Evolutionary conservation across 768 basidiomycete genomes (phyloP).

Genomic region (Tylopilus subfusipes): DNA sequence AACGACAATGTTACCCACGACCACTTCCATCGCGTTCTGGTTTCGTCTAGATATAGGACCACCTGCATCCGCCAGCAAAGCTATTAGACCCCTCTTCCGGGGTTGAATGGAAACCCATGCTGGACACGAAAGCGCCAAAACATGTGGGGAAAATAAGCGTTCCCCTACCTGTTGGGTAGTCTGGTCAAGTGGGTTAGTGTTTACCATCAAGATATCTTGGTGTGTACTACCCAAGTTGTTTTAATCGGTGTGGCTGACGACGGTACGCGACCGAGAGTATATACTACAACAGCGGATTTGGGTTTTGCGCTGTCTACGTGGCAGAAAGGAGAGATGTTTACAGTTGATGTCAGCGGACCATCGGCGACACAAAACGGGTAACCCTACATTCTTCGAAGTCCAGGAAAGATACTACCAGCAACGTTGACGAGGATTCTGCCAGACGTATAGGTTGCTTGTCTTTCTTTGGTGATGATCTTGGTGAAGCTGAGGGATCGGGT

Average conservation of each 20-base stretch:
- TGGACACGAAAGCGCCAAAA: conserved; percentile 47
- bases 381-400: conserved; percentile 60
- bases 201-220: background rate
- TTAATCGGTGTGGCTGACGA: conserved; percentile 21
- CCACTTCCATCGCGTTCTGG: conserved; percentile 35
- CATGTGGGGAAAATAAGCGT: conserved; percentile 42
- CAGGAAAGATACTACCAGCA: conserved; percentile 51
- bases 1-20: conserved; percentile 47
- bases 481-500: conserved; percentile 24
- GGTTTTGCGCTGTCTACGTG: conserved; percentile 37
- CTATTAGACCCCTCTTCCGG: conserved; percentile 38
- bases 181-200: conserved; percentile 13
- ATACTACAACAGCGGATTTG: conserved; percentile 35
- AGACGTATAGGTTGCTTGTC: conserved; percentile 23
- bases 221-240: conserved; percentile 39
- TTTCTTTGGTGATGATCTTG: conserved; percentile 26
- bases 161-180: conserved; percentile 25
- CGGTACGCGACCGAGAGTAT: conserved; percentile 33
- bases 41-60: conserved; percentile 37
- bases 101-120: conserved; percentile 27
- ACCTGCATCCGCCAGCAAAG: conserved; percentile 46
- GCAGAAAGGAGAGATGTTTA: conserved; percentile 36
- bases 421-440: conserved; percentile 35
- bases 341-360: background rate
- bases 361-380: background rate